Base-by-base conservation (phyloP, 1,284 basidiomycete genomes). In the Phellinidium pouzarii region DNA sequence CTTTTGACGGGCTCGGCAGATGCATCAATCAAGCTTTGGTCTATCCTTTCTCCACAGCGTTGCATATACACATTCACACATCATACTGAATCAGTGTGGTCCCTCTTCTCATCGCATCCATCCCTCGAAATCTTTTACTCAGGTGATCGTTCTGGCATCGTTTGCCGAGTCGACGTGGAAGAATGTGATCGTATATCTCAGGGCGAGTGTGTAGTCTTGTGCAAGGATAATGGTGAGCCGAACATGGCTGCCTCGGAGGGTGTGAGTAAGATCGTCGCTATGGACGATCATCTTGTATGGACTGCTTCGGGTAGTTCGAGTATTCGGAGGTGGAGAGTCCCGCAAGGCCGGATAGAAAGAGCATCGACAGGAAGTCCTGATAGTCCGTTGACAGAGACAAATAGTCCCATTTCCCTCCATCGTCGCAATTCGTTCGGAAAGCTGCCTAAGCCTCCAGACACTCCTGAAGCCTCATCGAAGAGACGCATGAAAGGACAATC, bases 1-100 rank as follows among this genome's bases (percentile, higher is more conserved):
- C 29, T 36, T 26, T 29, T 53, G 41, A 59, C 61, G 59, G 45
- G 53, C 40, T 55, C 59, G 40, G 58, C 57, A 9, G 57, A 65
- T 81, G 83, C 85, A 4, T 89, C 90, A 1, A 78, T 90, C 63
- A 93, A 94, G 62, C 78, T 99, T 8, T 98, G 95, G 95, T 97
- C 94, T 0, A 72, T 98, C 9, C 65, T 76, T 0, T 85, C 89
- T 19, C 77, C 78, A 8, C 94, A 97, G 65, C 78, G 90, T 9
- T 96, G 93, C 64, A 70, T 99, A 11, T 93, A 99, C 63, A 99
- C 95, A 1, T 99, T 98, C 70, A 90, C 89, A 1, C 89, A 98
- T 65, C 96, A 99, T 66, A 84, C 88, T 12, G 92, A 94, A 54
- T 94, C 92, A 14, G 93, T 99, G 29, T 98, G 96, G 95, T 87